Conservation (phyloP, 2,329 filamentous ascomycete species). For the Aspergillus fijiensis region DNA sequence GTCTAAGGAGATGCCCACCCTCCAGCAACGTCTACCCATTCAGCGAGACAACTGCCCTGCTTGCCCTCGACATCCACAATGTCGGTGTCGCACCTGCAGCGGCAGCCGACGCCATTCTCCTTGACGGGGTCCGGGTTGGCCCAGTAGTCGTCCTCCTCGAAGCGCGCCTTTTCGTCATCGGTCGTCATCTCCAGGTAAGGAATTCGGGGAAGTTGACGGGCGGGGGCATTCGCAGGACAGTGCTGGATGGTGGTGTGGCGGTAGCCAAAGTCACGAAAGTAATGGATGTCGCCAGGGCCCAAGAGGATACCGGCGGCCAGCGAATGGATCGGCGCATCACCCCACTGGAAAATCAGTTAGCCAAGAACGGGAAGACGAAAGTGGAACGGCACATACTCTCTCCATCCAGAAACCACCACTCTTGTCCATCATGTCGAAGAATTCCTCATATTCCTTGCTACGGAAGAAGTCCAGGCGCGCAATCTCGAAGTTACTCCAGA, state of each 20-base stretch:
- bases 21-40: slow-evolving; percentile 97
- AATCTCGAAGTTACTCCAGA: slow-evolving; percentile 99
- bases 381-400: slow-evolving; percentile 61
- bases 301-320: slow-evolving; percentile 89
- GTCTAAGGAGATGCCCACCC: slow-evolving; percentile 72
- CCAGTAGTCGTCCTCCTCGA: slow-evolving; percentile 96
- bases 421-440: slow-evolving; percentile 98
- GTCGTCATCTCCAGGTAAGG: slow-evolving; percentile 83
- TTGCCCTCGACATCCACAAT: slow-evolving; percentile 98
- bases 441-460: slow-evolving; percentile 95
- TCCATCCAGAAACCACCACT: slow-evolving; percentile 99
- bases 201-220: slow-evolving; percentile 75
- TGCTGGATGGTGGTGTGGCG: slow-evolving; percentile 98
- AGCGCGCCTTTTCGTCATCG: slow-evolving; percentile 74
- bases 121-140: slow-evolving; percentile 80
- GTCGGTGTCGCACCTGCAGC: slow-evolving; percentile 95
- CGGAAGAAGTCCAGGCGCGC: slow-evolving; percentile 92
- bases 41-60: slow-evolving; percentile 87
- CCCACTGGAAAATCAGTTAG: slow-evolving; percentile 65
- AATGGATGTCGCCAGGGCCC: slow-evolving; percentile 81
- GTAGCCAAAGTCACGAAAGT: slow-evolving; percentile 98
- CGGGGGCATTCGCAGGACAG: slow-evolving; percentile 92
- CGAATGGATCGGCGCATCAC: slow-evolving; percentile 96
- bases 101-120: slow-evolving; percentile 95
- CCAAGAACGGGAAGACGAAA: slow-evolving; percentile 21